Evolutionary conservation across 176 grass and related monocot species (phyloP).

Genomic region (Cenchrus americanus): DNA sequence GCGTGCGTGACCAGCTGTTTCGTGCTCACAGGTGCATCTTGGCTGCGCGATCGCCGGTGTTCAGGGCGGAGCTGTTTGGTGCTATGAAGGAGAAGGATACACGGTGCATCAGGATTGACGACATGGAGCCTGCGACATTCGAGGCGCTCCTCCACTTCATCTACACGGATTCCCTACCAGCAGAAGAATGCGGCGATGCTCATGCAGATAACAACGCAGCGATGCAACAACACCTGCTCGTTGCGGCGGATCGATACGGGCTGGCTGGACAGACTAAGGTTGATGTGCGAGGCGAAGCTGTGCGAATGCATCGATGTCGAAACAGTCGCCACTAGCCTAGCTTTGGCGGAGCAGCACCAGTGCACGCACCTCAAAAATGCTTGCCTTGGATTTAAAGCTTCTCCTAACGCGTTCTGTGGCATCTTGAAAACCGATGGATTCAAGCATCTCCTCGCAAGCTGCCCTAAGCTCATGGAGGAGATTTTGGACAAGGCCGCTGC

Average conservation of each 20-base stretch:
- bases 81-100: slow-evolving; percentile 12
- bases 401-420: background rate
- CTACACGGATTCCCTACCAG: background rate
- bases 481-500: background rate
- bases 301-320: background rate
- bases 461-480: slow-evolving; percentile 26
- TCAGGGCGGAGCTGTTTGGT: slow-evolving; percentile 31
- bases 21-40: slow-evolving; percentile 30
- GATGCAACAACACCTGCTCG: slow-evolving; percentile 23
- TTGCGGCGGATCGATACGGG: slow-evolving; percentile 38
- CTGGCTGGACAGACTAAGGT: slow-evolving; percentile 22
- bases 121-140: slow-evolving; percentile 13
- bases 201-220: no score
- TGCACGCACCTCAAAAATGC: background rate
- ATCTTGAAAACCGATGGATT: slow-evolving; percentile 18
- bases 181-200: background rate
- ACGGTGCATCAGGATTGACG: background rate
- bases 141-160: slow-evolving; percentile 11
- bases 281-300: slow-evolving; percentile 31
- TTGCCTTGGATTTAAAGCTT: slow-evolving; percentile 32
- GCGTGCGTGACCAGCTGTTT: background rate
- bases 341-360: slow-evolving; percentile 39
- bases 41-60: slow-evolving; percentile 34
- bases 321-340: background rate
- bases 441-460: slow-evolving; percentile 21